phyloP scores from a whole-genome alignment of 2,329 filamentous ascomycete genomes.

The Xylaria sp. region DNA sequence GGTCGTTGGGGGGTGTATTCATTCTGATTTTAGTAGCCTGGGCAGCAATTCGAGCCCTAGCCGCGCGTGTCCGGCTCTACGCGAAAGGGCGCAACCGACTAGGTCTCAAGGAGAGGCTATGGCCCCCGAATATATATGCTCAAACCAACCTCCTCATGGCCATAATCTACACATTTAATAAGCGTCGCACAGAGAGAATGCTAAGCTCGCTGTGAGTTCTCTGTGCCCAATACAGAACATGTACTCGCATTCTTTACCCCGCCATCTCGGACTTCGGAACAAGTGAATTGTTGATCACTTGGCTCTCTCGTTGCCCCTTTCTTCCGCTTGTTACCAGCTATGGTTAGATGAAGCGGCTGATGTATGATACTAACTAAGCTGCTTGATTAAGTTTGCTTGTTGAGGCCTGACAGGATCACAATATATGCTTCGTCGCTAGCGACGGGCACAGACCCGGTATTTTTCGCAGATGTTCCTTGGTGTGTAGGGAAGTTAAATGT shows the following conservation, averaged over 20 bases:
- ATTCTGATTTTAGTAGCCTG: too few relatives aligned
- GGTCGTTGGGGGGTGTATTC: too few relatives aligned
- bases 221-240: background rate
- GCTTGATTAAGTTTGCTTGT: constrained; percentile 1
- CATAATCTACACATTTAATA: too few relatives aligned
- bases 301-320: background rate
- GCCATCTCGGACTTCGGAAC: background rate
- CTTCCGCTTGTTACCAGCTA: background rate
- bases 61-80: too few relatives aligned
- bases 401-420: background rate
- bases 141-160: too few relatives aligned
- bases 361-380: background rate
- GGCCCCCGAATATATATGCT: too few relatives aligned
- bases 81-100: too few relatives aligned
- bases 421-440: background rate
- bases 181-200: too few relatives aligned
- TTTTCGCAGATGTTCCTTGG: background rate
- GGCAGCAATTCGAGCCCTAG: too few relatives aligned
- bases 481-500: too few relatives aligned
- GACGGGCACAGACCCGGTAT: background rate
- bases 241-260: background rate
- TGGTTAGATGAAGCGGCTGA: background rate
- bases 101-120: too few relatives aligned
- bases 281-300: background rate
- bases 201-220: too few relatives aligned